phyloP scores from a whole-genome alignment of 352 stramenopile species.

The Phytophthora foliorum region DNA sequence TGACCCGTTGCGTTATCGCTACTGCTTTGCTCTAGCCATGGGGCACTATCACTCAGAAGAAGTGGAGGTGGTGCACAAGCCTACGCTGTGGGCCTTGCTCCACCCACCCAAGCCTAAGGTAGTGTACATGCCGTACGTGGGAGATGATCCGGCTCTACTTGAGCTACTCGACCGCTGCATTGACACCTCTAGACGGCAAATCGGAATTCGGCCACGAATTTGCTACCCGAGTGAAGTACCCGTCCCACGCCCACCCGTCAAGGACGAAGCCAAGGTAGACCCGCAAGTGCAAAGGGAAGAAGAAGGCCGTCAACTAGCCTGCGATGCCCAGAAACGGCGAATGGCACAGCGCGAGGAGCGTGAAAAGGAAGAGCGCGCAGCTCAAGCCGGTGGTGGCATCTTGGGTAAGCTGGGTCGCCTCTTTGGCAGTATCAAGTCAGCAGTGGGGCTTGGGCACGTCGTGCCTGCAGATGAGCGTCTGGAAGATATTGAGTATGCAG shows the following conservation, averaged over 20 bases:
- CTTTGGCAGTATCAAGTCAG: constrained; percentile 38
- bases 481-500: constrained; percentile 76
- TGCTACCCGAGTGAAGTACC: constrained; percentile 68
- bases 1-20: constrained; percentile 64
- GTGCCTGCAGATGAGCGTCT: constrained; percentile 56
- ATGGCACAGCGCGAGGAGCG: constrained; percentile 44
- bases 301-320: constrained; percentile 71
- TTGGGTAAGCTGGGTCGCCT: constrained; percentile 16
- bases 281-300: constrained; percentile 52
- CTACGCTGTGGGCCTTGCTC: constrained; percentile 39
- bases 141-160: constrained; percentile 55
- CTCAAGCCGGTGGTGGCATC: constrained; percentile 24
- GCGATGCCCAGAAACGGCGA: constrained; percentile 67
- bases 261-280: constrained; percentile 28
- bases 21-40: constrained; percentile 73
- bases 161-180: constrained; percentile 68
- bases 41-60: constrained; percentile 63
- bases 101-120: constrained; percentile 51
- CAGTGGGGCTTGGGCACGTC: constrained; percentile 51
- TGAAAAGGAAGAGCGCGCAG: constrained; percentile 34
- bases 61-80: constrained; percentile 57
- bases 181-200: constrained; percentile 61
- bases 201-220: constrained; percentile 51
- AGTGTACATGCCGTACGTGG: constrained; percentile 62
- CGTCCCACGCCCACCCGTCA: constrained; percentile 15